Conservation (phyloP, 2,329 filamentous ascomycete genomes). For the Pseudogymnoascus sp. region DNA sequence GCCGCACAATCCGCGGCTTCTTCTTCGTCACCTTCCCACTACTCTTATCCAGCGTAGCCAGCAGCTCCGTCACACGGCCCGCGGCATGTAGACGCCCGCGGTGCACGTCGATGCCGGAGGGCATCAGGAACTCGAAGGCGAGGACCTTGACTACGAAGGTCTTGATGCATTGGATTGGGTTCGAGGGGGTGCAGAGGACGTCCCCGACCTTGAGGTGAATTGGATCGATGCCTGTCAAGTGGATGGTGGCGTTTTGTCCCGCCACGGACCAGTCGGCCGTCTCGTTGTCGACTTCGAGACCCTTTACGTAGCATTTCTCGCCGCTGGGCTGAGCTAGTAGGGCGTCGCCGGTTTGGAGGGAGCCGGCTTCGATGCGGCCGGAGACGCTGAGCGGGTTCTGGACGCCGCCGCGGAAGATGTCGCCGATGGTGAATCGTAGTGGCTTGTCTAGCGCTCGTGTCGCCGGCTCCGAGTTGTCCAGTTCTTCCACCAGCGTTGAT, state of each 20-base stretch:
- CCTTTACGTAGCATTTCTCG: conserved; percentile 73
- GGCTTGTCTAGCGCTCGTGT: conserved; percentile 66
- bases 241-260: conserved; percentile 79
- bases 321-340: conserved; percentile 72
- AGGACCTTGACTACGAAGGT: conserved; percentile 75
- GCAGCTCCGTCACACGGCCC: conserved; percentile 62
- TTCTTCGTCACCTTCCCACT: conserved; percentile 71
- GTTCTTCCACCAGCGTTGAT: conserved; percentile 68
- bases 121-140: conserved; percentile 82
- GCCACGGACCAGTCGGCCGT: conserved; percentile 82
- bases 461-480: conserved; percentile 74
- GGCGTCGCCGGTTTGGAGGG: conserved; percentile 73
- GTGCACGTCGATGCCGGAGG: conserved; percentile 84
- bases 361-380: conserved; percentile 78
- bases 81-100: conserved; percentile 72
- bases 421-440: conserved; percentile 75
- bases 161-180: conserved; percentile 62
- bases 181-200: conserved; percentile 64
- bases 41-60: conserved; percentile 69
- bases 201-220: conserved; percentile 77
- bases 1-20: conserved; percentile 75
- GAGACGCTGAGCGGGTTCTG: conserved; percentile 78
- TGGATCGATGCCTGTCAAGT: conserved; percentile 76
- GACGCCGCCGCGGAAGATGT: conserved; percentile 73
- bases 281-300: conserved; percentile 66